Base-by-base conservation (phyloP, 352 stramenopile species). In the Blastocystis sp. region DNA sequence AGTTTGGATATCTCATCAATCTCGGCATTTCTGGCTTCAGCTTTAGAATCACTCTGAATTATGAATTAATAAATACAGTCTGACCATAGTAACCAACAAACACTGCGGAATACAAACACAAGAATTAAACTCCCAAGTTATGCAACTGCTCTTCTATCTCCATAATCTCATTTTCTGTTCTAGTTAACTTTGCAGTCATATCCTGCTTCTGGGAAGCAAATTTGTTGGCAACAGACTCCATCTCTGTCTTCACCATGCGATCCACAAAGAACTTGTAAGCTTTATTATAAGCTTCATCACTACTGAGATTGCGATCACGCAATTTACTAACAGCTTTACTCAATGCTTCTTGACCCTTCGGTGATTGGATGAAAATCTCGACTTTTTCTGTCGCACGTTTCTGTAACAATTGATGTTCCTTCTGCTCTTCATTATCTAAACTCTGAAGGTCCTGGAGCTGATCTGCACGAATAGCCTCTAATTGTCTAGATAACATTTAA, bases 281-380 rank as follows among this genome's bases (percentile, higher is more conserved):
- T 35, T 84, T 53, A 15, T 44, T 42, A 2, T 37, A n/a, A 37
- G 73, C 73, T 4, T 66, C 51, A 30, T 40, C 42, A 19, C 15
- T 30, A 2, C 24, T 22, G 3, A 30, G 27, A n/a, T 40, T 40
- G 22, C 53, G 24, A 33, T 33, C 17, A 15, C 51, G 27, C 73
- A 84, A 57, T 40, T 27, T 84, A 11, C 59, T 56, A 15, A 84
- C 42, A 17, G 73, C 54, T 42, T 84, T 84, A 24, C 30, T 37
- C 51, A 84, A 42, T 57, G 37, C 22, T 57, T n/a, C 33, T 56
- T 66, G 15, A 22, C 73, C 73, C 51, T 42, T 27, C 73, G 24
- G 51, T 57, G 73, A 69, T 51, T 66, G 22, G 22, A 84, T 54
- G 13, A 66, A n/a, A 15, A 53, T 22, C 19, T 69, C 19, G 9